phyloP scores from a whole-genome alignment of 202 grass and related monocot species.

The Schoenoplectus triqueter region DNA sequence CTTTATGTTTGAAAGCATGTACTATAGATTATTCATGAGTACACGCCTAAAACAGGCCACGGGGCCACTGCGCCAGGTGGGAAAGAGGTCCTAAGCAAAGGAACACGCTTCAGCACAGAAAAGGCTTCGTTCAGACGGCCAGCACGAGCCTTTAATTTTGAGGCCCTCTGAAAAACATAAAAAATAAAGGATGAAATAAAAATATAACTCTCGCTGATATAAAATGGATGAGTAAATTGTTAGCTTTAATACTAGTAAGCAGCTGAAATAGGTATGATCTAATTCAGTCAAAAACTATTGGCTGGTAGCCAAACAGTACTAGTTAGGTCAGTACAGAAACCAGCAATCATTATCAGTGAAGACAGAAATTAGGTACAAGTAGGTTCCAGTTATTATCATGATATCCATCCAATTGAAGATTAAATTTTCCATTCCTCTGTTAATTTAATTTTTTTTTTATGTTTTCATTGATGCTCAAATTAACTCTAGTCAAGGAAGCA shows the following conservation, averaged over 20 bases:
- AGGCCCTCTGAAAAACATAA: constrained; percentile 56
- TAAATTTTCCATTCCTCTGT: neutral
- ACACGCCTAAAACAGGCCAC: constrained; percentile 65
- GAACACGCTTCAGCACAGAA: constrained; percentile 47
- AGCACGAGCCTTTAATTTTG: constrained; percentile 70
- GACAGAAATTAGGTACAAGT: neutral
- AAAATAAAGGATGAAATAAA: constrained; percentile 23
- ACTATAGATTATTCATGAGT: constrained; percentile 7
- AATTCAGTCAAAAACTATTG: neutral
- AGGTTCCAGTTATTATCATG: neutral
- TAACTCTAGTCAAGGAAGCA: neutral
- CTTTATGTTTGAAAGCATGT: neutral
- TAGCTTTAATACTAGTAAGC: neutral
- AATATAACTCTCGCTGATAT: neutral
- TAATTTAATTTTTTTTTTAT: neutral
- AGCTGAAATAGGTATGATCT: neutral
- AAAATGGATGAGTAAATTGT: neutral
- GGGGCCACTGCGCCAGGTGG: constrained; percentile 54
- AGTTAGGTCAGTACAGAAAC: neutral
- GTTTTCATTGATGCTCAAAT: neutral
- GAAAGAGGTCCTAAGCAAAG: constrained; percentile 59
- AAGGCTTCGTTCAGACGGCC: constrained; percentile 79
- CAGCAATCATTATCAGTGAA: neutral
- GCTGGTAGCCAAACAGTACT: neutral
- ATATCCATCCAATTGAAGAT: neutral